A percentile compares a stretch with the other conserved stretches of the same genome.
Evolutionary conservation across 2,329 filamentous ascomycete genomes (phyloP).

Genomic region (Monilinia polystroma): DNA sequence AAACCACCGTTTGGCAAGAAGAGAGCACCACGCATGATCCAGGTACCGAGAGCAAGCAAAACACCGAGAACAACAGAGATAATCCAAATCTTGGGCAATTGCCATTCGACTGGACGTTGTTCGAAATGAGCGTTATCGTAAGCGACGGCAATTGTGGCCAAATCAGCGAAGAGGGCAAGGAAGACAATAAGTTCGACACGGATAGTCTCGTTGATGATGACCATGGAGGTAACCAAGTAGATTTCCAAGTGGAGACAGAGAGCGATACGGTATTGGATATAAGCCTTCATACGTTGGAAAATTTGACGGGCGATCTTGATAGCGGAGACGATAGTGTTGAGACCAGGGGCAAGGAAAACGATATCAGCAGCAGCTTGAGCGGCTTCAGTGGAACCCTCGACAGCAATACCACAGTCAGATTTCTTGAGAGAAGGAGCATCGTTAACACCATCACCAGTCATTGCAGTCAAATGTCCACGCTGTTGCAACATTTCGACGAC

Average conservation of each 20-base stretch:
- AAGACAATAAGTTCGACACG: constrained; percentile 73
- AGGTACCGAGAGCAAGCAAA: constrained; percentile 67
- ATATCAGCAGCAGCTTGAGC: constrained; percentile 90
- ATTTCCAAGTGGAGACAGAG: constrained; percentile 87
- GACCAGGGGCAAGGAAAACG: constrained; percentile 87
- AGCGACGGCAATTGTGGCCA: constrained; percentile 75
- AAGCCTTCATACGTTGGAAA: constrained; percentile 96
- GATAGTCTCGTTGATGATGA: constrained; percentile 77
- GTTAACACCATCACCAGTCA: constrained; percentile 96
- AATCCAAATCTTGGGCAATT: constrained; percentile 78
- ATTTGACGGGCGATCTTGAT: constrained; percentile 93
- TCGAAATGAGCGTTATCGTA: constrained; percentile 80
- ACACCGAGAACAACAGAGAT: constrained; percentile 68
- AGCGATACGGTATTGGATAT: constrained; percentile 93
- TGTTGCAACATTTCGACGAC: constrained; percentile 92
- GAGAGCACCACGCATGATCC: constrained; percentile 69
- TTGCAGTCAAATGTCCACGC: constrained; percentile 90
- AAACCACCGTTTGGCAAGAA: constrained; percentile 70
- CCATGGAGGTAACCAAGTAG: constrained; percentile 75
- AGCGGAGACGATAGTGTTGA: constrained; percentile 88
- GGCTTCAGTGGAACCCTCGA: constrained; percentile 88
- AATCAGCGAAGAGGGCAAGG: constrained; percentile 75
- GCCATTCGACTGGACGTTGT: constrained; percentile 74
- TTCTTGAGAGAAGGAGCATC: constrained; percentile 91
- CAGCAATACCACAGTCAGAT: constrained; percentile 91